Percentiles rank a stretch among this genome's conserved stretches.
Conservation (phyloP, 2,329 filamentous ascomycete genomes). For the Neofusicoccum cordaticola region DNA sequence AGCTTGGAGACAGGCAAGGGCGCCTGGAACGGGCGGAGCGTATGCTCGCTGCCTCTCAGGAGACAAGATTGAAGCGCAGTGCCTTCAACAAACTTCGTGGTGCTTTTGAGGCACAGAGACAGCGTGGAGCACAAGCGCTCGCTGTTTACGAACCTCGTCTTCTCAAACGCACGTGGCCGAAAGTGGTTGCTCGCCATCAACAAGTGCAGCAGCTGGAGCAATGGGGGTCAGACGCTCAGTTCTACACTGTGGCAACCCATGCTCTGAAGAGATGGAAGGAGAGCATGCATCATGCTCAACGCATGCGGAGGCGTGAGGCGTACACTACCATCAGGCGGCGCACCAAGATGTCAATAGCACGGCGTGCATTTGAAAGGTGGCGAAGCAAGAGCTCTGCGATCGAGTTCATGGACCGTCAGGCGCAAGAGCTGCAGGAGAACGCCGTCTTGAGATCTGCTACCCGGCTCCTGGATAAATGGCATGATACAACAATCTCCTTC, state of each 20-base stretch:
- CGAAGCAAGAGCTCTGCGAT: slow-evolving; percentile 26
- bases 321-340: slow-evolving; percentile 54
- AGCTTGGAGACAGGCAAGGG: slow-evolving; percentile 27
- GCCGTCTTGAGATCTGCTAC: slow-evolving; percentile 27
- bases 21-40: slow-evolving; percentile 31
- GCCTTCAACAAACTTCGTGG: slow-evolving; percentile 26
- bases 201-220: slow-evolving; percentile 49
- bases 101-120: slow-evolving; percentile 25
- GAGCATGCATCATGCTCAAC: slow-evolving; percentile 49
- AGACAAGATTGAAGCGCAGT: slow-evolving; percentile 22
- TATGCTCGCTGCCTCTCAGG: slow-evolving; percentile 32
- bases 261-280: slow-evolving; percentile 52
- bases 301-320: slow-evolving; percentile 53
- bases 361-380: slow-evolving; percentile 38
- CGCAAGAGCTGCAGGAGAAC: slow-evolving; percentile 27
- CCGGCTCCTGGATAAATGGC: slow-evolving; percentile 43
- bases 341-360: slow-evolving; percentile 54
- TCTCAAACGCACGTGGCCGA: slow-evolving; percentile 36
- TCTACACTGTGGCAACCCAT: slow-evolving; percentile 53
- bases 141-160: slow-evolving; percentile 43
- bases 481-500: slow-evolving; percentile 34
- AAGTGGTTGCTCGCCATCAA: slow-evolving; percentile 35
- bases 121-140: slow-evolving; percentile 36
- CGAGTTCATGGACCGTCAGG: slow-evolving; percentile 30
- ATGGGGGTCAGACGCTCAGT: slow-evolving; percentile 56